Evolutionary conservation across 2,329 filamentous ascomycete species (phyloP).

Genomic region (Coniosporium tulheliwenetii): DNA sequence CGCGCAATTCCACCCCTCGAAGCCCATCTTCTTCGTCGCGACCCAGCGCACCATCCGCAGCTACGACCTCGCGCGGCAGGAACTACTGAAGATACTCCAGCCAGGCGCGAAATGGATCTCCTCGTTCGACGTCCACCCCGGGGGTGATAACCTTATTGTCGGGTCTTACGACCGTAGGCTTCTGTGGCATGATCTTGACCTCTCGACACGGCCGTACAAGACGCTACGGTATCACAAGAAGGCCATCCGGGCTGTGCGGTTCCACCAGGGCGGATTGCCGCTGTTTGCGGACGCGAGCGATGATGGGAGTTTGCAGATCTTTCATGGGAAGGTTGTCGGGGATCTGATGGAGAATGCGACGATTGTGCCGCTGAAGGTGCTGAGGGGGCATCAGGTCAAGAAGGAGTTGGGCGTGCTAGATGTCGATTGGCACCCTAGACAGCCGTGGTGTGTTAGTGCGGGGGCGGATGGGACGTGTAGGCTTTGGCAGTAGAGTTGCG

Average conservation of each 20-base stretch:
- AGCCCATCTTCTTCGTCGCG: slow-evolving; percentile 88
- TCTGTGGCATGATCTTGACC: slow-evolving; percentile 92
- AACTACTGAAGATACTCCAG: slow-evolving; percentile 83
- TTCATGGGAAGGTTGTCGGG: slow-evolving; percentile 89
- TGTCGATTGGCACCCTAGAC: slow-evolving; percentile 85
- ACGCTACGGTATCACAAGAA: slow-evolving; percentile 89
- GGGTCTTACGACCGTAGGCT: slow-evolving; percentile 88
- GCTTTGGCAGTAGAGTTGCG: slow-evolving; percentile 48
- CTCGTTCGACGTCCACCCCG: slow-evolving; percentile 81
- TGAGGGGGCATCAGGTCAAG: slow-evolving; percentile 77
- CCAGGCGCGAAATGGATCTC: slow-evolving; percentile 93
- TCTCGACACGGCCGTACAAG: slow-evolving; percentile 84
- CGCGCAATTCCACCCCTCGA: slow-evolving; percentile 85
- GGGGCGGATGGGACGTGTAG: slow-evolving; percentile 88
- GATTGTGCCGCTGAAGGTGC: slow-evolving; percentile 89
- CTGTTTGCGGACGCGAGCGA: slow-evolving; percentile 92
- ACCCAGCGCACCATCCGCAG: slow-evolving; percentile 86
- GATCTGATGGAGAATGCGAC: slow-evolving; percentile 94
- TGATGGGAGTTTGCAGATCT: slow-evolving; percentile 86
- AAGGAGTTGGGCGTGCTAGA: slow-evolving; percentile 82
- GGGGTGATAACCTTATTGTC: slow-evolving; percentile 85
- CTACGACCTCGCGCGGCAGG: slow-evolving; percentile 84
- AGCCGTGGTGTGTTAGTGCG: slow-evolving; percentile 89
- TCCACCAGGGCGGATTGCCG: slow-evolving; percentile 62
- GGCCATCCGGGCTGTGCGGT: slow-evolving; percentile 79